Conservation (phyloP, 164 flowering plant genomes). For the Tetrastigma voinierianum region DNA sequence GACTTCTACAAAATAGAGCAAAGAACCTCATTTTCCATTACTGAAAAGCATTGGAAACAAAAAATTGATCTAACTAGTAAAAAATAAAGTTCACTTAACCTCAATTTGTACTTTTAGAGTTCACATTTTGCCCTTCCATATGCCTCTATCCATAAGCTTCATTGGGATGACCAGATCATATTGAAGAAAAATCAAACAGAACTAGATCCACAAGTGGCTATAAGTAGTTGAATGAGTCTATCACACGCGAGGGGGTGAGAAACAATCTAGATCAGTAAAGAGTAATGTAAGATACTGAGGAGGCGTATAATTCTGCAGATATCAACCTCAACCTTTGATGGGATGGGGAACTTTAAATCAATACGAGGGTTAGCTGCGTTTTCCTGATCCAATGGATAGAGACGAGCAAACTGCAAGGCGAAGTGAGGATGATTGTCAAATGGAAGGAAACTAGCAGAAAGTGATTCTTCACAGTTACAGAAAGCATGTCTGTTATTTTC, state of each 20-base stretch:
- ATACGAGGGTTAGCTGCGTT: slow-evolving; percentile 95
- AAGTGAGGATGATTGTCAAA: not conserved
- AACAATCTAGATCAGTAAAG: slow-evolving; percentile 95
- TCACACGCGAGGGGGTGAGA: slow-evolving; percentile 96
- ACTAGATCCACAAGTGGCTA: slow-evolving; percentile 21
- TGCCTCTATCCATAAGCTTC: not conserved
- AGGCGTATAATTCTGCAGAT: slow-evolving; percentile 96
- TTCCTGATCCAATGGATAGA: slow-evolving; percentile 92
- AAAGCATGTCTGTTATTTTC: not conserved
- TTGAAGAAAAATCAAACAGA: not conserved
- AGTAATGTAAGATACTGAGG: slow-evolving; percentile 93
- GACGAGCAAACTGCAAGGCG: slow-evolving; percentile 85
- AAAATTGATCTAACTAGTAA: no score
- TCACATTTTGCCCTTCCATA: not conserved
- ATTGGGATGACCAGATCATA: not conserved
- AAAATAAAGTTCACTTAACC: no score
- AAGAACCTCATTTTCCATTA: no score
- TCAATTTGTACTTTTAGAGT: not conserved
- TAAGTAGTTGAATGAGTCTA: slow-evolving; percentile 89
- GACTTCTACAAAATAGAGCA: no score
- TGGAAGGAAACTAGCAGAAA: not conserved
- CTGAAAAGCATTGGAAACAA: no score
- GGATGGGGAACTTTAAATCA: slow-evolving; percentile 92
- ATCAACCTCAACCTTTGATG: slow-evolving; percentile 89
- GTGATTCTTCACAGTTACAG: no score